Conservation (phyloP, 1,139 yeast species). For the Pichia sp. region DNA sequence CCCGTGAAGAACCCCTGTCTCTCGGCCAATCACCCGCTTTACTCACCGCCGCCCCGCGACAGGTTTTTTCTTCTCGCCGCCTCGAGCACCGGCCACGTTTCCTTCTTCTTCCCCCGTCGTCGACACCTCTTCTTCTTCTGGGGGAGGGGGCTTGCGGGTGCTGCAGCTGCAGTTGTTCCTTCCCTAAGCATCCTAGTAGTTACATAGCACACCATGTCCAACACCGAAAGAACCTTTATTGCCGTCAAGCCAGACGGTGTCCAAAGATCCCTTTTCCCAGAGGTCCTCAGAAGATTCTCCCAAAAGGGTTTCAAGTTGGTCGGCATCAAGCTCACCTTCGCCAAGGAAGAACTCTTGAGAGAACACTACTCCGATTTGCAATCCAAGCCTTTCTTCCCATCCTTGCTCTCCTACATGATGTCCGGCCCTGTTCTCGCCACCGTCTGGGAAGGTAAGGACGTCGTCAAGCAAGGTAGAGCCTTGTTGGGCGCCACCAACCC, state of each 20-base stretch:
- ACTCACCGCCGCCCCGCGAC: no score
- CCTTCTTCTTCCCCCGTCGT: neutral
- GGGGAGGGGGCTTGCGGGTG: no score
- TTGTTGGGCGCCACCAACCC: slow-evolving; percentile 99
- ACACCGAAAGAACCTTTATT: slow-evolving; percentile 92
- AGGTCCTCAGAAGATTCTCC: slow-evolving; percentile 92
- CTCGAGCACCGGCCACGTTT: no score
- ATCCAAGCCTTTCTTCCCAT: slow-evolving; percentile 96
- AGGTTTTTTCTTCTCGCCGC: neutral
- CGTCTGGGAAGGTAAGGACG: slow-evolving; percentile 99
- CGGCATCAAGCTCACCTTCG: slow-evolving; percentile 86
- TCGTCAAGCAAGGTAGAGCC: slow-evolving; percentile 96
- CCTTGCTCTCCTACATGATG: slow-evolving; percentile 90
- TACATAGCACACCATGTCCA: slow-evolving; percentile 16
- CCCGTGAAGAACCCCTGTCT: no score
- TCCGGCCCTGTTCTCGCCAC: slow-evolving; percentile 99
- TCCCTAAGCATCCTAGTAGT: no score
- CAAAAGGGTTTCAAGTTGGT: slow-evolving; percentile 96
- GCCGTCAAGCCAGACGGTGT: slow-evolving; percentile 99
- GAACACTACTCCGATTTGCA: slow-evolving; percentile 95
- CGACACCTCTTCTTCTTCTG: neutral
- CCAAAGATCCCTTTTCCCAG: slow-evolving; percentile 94
- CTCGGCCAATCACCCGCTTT: no score
- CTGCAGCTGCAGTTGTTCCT: no score
- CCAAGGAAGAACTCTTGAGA: slow-evolving; percentile 83